A percentile compares a stretch with the other conserved stretches of the same genome.
Conservation (phyloP, 345 rosid genomes). For the Gossypium ekmanianum region DNA sequence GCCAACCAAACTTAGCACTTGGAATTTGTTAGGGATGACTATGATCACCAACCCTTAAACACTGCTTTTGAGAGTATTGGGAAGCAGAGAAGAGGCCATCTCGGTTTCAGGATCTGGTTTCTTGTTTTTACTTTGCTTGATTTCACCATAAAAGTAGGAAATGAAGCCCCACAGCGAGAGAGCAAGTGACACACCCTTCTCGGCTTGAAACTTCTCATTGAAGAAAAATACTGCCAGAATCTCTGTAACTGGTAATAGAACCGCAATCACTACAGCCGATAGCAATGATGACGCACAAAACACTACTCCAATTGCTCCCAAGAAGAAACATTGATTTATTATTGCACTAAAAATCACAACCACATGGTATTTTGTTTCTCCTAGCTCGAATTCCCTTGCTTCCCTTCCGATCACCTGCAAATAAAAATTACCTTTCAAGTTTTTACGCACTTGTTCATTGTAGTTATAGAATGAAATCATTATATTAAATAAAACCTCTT, state of each 20-base stretch:
- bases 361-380: slow-evolving; percentile 45
- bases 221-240: slow-evolving; percentile 59
- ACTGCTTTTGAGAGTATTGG: slow-evolving; percentile 33
- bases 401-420: slow-evolving; percentile 53
- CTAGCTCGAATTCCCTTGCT: slow-evolving; percentile 50
- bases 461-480: no score
- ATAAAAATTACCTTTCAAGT: neutral
- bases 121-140: slow-evolving; percentile 28
- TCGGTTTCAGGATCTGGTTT: neutral
- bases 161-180: slow-evolving; percentile 68
- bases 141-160: slow-evolving; percentile 70
- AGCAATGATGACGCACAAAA: slow-evolving; percentile 55
- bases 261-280: slow-evolving; percentile 46
- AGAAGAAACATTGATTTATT: slow-evolving; percentile 47
- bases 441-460: no score
- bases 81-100: neutral
- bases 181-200: slow-evolving; percentile 63
- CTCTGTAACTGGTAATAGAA: slow-evolving; percentile 55
- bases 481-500: no score
- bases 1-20: no score
- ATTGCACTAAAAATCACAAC: slow-evolving; percentile 25
- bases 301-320: slow-evolving; percentile 61
- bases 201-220: slow-evolving; percentile 57
- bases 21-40: no score
- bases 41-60: slow-evolving; percentile 18